Base-by-base conservation (phyloP, 139 green algal genomes). In the Chlamydomonas schloesseri region DNA sequence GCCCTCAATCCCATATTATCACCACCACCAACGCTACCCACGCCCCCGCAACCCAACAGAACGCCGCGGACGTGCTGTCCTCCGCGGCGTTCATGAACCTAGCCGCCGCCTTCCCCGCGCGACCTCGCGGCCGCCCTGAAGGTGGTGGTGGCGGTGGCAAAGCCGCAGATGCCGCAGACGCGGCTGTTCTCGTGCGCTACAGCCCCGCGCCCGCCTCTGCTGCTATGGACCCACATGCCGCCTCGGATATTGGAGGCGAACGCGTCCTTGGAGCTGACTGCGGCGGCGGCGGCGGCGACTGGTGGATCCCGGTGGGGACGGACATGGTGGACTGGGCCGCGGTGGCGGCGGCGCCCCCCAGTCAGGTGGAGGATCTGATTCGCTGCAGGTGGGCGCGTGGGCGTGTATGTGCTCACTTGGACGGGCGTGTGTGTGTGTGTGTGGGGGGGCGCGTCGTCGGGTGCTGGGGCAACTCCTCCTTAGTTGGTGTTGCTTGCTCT, bases 41-140 rank as follows among this genome's bases (percentile, higher is more conserved):
- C n/a, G 53, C 53, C 53, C 15, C 53, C 53, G 53, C 53, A 13
- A 13, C 53, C 15, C 13, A 13, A 58, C 94, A 98, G 84, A 97
- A 97, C 47, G 95, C 96, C 5, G 92, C 88, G 26, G 96, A 98
- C 86, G 93, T 95, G 34, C 92, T 97, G 60, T 97, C 93, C 42
- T 94, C 88, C 85, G 89, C 89, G 21, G 96, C 96, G 0, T 97
- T 96, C 92, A 95, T 98, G 90, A 94, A 91, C 37, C 82, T 98
- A 20, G 89, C 91, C 3, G 83, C 92, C 21, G 88, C 79, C 21
- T 98, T 96, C 50, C 94, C 94, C 0, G 78, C 6, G 13, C 17
- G 69, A 10, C 15, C 15, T 34, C 69, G n/a, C 62, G 14, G 67
- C 71, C 2, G 67, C 65, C 0, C 14, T 46, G 0, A 28, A 28